Evolutionary conservation across 2,329 filamentous ascomycete species (phyloP), one percentile per base, ranked within the genome.

Genomic region (Boeremia lycopersici): DNA sequence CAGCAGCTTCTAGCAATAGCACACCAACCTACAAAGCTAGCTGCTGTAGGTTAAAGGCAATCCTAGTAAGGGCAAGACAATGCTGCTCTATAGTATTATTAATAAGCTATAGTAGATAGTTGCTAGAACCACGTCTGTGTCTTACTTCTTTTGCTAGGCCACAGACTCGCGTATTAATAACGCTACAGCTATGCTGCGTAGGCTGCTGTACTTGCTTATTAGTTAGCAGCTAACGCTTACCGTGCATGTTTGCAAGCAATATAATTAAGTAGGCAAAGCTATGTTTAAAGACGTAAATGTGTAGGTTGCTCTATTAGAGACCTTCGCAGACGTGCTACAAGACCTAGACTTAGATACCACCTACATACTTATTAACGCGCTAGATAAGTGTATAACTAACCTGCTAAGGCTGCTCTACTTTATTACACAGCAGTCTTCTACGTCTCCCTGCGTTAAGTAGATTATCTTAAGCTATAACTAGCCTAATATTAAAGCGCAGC

Each of bases 121-220:
- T n/a, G n/a, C n/a, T n/a, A n/a, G n/a, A n/a, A n/a, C n/a, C n/a
- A n/a, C n/a, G n/a, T n/a, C n/a, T n/a, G n/a, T n/a, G n/a, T n/a
- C n/a, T n/a, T n/a, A n/a, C n/a, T n/a, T n/a, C n/a, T n/a, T n/a
- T n/a, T n/a, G n/a, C n/a, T n/a, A n/a, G n/a, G n/a, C n/a, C n/a
- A n/a, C n/a, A n/a, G n/a, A n/a, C n/a, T n/a, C n/a, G n/a, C n/a
- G n/a, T n/a, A n/a, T n/a, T n/a, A n/a, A n/a, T n/a, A n/a, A n/a
- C n/a, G 75, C 76, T 0, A 70, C 61, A 0, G 68, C 77, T 1
- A 74, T 81, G 0, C 59, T 83, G 1, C 73, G 77, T 0, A 78
- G 80, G 0, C 67, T 84, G 0, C 68, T 82, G 0, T 79, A 73
- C 38, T 30, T 76, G 11, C 67, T 84, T 0, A 46, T 77, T 1